A percentile compares a stretch with the other conserved stretches of the same genome.
Conservation (phyloP, 2,329 filamentous ascomycete species). For the Aspergillus pseudoglaucus region DNA sequence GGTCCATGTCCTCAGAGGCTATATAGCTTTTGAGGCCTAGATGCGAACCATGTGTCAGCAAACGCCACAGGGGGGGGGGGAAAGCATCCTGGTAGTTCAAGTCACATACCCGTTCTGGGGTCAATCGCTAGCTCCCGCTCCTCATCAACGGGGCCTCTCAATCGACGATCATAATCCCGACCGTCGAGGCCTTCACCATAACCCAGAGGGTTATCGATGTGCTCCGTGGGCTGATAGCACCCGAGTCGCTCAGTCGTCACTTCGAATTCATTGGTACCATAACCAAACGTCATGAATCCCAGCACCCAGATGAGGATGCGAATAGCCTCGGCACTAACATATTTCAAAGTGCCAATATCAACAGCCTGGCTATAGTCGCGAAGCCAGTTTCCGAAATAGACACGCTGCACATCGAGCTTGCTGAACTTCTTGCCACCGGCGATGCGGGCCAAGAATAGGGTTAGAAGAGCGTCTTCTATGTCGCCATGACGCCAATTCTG, state of each 20-base stretch:
- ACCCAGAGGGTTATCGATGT: conserved; percentile 73
- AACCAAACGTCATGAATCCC: conserved; percentile 79
- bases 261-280: conserved; percentile 75
- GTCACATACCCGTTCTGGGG: conserved; percentile 52
- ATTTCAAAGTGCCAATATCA: conserved; percentile 86
- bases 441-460: conserved; percentile 58
- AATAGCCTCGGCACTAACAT: conserved; percentile 84
- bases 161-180: conserved; percentile 68
- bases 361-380: conserved; percentile 90
- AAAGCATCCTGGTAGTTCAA: background rate
- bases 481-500: conserved; percentile 87
- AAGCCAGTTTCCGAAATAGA: conserved; percentile 97
- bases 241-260: conserved; percentile 72
- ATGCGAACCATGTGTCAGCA: background rate
- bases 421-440: conserved; percentile 73
- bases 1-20: conserved; percentile 69
- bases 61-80: background rate
- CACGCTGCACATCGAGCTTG: conserved; percentile 79
- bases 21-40: conserved; percentile 83
- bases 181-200: conserved; percentile 88
- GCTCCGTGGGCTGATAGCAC: conserved; percentile 75
- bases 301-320: conserved; percentile 82
- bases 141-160: conserved; percentile 78
- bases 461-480: conserved; percentile 84
- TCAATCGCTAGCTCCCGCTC: conserved; percentile 72